phyloP scores from a whole-genome alignment of 768 basidiomycete genomes.

The Psilocybe cubensis region DNA sequence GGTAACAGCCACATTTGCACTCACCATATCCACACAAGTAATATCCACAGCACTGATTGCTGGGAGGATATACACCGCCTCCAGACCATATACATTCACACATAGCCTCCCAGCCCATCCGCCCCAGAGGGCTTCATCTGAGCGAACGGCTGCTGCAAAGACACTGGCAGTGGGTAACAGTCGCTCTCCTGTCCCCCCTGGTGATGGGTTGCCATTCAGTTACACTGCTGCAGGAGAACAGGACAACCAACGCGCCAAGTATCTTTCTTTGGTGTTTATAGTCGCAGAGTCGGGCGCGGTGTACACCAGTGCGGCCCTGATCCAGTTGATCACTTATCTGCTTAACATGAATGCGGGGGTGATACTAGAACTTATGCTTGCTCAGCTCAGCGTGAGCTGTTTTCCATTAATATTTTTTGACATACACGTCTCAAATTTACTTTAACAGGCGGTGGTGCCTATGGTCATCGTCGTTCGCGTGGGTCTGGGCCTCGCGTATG shows the following conservation, averaged over 20 bases:
- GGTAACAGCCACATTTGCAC: conserved; percentile 29
- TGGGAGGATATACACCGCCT: conserved; percentile 24
- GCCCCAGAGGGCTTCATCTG: not conserved
- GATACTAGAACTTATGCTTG: conserved; percentile 28
- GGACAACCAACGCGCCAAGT: conserved; percentile 15
- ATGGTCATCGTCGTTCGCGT: conserved; percentile 28
- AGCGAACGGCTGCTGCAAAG: not conserved
- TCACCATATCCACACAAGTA: conserved; percentile 30
- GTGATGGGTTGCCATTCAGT: too few species aligned
- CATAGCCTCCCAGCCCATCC: not conserved
- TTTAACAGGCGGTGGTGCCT: conserved; percentile 20
- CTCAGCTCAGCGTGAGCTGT: conserved; percentile 27
- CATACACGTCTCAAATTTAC: not conserved
- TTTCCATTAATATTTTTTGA: not conserved
- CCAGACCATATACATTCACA: conserved; percentile 9
- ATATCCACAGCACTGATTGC: conserved; percentile 27
- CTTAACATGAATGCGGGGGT: conserved; percentile 32
- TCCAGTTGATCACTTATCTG: conserved; percentile 28
- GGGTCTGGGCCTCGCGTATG: conserved; percentile 25
- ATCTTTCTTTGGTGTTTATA: conserved; percentile 25
- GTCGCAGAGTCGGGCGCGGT: conserved; percentile 28
- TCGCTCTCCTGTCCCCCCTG: not conserved
- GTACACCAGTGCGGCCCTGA: conserved; percentile 28
- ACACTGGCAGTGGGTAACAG: not conserved
- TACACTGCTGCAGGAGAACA: conserved; percentile 8